Evolutionary conservation across 176 grass and related monocot genomes (phyloP), one percentile per base, ranked within the genome.

Genomic region (Lolium perenne): DNA sequence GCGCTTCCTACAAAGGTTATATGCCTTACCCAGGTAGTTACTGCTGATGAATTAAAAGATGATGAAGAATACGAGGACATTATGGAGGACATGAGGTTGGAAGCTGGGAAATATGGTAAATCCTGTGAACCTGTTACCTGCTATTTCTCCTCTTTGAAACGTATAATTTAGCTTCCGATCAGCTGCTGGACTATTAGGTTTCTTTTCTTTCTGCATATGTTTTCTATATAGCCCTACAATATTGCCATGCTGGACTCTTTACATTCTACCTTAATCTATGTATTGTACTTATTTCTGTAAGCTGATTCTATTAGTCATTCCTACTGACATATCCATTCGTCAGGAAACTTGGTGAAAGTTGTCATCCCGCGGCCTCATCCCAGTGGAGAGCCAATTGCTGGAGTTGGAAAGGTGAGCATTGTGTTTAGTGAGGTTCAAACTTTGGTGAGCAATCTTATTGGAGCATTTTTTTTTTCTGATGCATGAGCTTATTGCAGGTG

Each of bases 41-140:
- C 26, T 32, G 79, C 86, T 48, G 97, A 96, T 83, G 97, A 99
- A 83, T 78, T 99, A 77, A 93, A 87, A 78, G 97, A 96, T 80
- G 97, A 96, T 81, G 97, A 96, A 59, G 97, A 99, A 78, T 96
- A 92, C 11, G 97, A 93, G 83, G 97, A 96, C 75, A 99, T 99
- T 86, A 85, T 99, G 88, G 97, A 99, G 62, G 97, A 99, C 84
- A 99, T 99, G 97, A 99, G 88, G 76, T 77, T 86, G 65, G 97
- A 96, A 91, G 92, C 92, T 18, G 92, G 88, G 53, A 99, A 96
- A 99, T 96, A 99, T 80, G 97, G 97, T 93, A 94, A 77, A 25
- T 22, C n/a, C 41, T 21, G 3, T 23, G 10, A 58, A 76, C 40
- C 12, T 23, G 20, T 69, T 12, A 43, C 53, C 60, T 76, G 8